Percentiles rank a stretch among this genome's conserved stretches.
These are phyloP conservation scores for Coemansia sp. DNA, from an alignment of 192 early-diverging fungal genomes.

Conservation along the genomic window DNA sequence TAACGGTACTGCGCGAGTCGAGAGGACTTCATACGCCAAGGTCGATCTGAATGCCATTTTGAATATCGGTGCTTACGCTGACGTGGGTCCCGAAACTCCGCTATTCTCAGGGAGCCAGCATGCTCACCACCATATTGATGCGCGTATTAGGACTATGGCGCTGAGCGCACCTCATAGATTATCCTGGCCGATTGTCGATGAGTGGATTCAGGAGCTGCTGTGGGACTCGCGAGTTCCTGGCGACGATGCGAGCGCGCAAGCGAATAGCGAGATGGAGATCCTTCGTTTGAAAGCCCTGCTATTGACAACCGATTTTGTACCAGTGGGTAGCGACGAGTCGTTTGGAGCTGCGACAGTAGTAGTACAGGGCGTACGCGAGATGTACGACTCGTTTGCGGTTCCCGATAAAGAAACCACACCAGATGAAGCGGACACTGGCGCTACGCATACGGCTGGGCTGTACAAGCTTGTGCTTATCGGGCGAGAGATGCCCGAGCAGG, in stretches of 20 bases:
- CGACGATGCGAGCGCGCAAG: background rate
- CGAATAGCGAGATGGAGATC: conserved; percentile 44
- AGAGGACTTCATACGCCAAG: conserved; percentile 20
- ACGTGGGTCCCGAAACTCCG: conserved; percentile 17
- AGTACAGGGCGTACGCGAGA: conserved; percentile 67
- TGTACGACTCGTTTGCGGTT: conserved; percentile 61
- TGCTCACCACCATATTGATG: conserved; percentile 41
- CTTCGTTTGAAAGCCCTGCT: conserved; percentile 65
- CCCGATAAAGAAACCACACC: conserved; percentile 5
- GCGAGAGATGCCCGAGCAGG: conserved; percentile 35
- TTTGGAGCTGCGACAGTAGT: conserved; percentile 43
- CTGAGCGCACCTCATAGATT: conserved; percentile 57
- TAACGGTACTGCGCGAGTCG: conserved; percentile 40
- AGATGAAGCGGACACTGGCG: background rate
- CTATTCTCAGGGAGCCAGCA: conserved; percentile 18
- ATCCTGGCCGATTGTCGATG: conserved; percentile 60
- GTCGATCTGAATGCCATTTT: conserved; percentile 58
- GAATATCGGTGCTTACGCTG: conserved; percentile 57
- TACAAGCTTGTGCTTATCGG: conserved; percentile 53
- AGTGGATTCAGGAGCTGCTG: conserved; percentile 76
- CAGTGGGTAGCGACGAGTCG: conserved; percentile 33
- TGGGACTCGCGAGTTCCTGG: conserved; percentile 64
- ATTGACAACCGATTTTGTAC: conserved; percentile 32
- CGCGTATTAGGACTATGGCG: conserved; percentile 61
- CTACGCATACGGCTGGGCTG: background rate